Evolutionary conservation across 805 yeast genomes (phyloP), one percentile per base, ranked within the genome.

Genomic region (Yarrowia hollandica): DNA sequence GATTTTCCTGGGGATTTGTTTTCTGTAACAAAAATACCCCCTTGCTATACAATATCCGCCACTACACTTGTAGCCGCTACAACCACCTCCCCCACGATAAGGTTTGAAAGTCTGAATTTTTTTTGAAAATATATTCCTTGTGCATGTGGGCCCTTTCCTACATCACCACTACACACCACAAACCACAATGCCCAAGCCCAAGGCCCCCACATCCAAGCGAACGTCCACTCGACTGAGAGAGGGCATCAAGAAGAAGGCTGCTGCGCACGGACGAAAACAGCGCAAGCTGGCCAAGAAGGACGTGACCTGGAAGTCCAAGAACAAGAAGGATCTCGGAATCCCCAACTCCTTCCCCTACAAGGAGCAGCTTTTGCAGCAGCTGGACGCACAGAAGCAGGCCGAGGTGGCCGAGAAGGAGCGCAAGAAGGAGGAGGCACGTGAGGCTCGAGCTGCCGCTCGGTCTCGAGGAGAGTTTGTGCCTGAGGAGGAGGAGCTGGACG

Each of bases 321-420:
- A 75, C 60, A 83, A 82, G 68, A 92, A 89, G 74, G 97, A 91
- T 71, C 91, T 92, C 10, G 98, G 98, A 64, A 92, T 94, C 66
- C 99, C 99, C 60, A 77, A 96, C 56, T 84, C 85, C 67, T 94
- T 90, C 80, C 99, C 99, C 30, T 94, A 90, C 77, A 94, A 92
- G 72, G 95, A 88, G 64, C 81, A 82, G 72, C 83, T 94, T 60
- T 75, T 94, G 60, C 75, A 77, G 71, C 72, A 76, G 72, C 63
- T 79, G 73, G 75, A 81, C 71, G 72, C 69, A 74, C 77, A 74
- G 79, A 75, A 74, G 77, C 77, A 66, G 74, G 77, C 64, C 71
- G 73, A 71, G 73, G 72, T 61, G 65, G 78, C 63, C 66, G 75
- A 68, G 61, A 70, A 69, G 60, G 72, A 65, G 72, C 73, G 58